A percentile compares a stretch with the other conserved stretches of the same genome.
Conservation (phyloP, 2,329 filamentous ascomycete genomes). For the Beauveria bassiana region DNA sequence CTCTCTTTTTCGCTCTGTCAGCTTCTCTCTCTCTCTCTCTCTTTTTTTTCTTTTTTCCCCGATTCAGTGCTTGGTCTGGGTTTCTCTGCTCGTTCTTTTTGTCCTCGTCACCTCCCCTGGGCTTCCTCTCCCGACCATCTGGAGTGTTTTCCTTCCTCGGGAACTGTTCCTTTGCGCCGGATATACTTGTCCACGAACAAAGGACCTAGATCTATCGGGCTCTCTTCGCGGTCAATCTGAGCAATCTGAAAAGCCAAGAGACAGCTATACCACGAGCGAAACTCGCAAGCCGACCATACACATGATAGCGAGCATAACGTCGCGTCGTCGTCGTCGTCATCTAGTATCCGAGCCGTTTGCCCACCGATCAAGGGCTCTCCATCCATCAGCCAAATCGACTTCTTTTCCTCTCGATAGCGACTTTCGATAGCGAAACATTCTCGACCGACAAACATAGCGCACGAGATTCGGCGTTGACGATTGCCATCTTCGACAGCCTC, state of each 20-base stretch:
- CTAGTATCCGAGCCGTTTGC: neutral
- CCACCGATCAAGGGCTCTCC: no score
- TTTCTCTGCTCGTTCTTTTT: neutral
- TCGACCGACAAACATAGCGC: neutral
- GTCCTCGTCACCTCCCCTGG: neutral
- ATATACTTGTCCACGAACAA: neutral
- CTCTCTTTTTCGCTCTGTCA: slow-evolving; percentile 1
- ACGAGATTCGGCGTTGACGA: neutral
- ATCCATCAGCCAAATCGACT: neutral
- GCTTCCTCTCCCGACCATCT: neutral
- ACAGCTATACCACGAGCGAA: neutral
- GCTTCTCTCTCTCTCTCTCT: neutral
- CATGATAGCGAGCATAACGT: neutral
- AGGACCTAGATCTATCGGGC: neutral
- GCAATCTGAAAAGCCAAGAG: neutral
- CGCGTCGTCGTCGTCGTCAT: neutral
- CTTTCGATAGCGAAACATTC: no score
- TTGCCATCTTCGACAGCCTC: no score
- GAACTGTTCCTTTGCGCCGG: no score
- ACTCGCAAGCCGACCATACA: neutral
- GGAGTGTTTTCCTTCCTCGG: neutral
- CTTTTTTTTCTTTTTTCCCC: neutral
- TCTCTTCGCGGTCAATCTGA: neutral
- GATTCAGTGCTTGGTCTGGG: neutral
- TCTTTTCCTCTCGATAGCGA: neutral